Evolutionary conservation across 305 asterid species (phyloP).

Genomic region (Solanum hybrid): DNA sequence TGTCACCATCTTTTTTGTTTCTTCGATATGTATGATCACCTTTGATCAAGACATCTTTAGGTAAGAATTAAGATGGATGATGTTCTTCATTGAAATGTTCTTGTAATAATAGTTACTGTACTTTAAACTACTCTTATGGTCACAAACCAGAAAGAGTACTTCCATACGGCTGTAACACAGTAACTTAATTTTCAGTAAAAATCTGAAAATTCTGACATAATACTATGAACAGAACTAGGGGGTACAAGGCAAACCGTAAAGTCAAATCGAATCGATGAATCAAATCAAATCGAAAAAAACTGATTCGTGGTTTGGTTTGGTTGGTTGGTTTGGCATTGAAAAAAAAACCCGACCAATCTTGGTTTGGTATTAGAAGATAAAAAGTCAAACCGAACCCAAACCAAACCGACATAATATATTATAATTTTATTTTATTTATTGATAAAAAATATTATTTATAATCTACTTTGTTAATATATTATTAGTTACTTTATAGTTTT

Average conservation of each 20-base stretch:
- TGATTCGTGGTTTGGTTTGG: not conserved
- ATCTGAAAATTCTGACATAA: not conserved
- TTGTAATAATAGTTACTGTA: not conserved
- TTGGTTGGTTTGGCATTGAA: not conserved
- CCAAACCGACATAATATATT: no score
- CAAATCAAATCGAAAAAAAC: no score
- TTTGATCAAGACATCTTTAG: not conserved
- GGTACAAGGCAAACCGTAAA: not conserved
- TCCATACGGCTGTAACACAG: not conserved
- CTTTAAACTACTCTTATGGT: not conserved
- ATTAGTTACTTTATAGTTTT: no score
- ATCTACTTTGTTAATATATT: no score
- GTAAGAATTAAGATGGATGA: not conserved
- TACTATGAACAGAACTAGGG: not conserved
- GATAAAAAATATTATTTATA: no score
- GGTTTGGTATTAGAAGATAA: no score
- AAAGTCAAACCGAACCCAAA: no score
- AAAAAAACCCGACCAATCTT: no score
- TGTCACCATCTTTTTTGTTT: not conserved
- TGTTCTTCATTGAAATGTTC: not conserved
- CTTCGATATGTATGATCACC: not conserved
- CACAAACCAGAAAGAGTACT: not conserved
- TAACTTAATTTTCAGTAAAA: not conserved
- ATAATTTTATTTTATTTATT: no score
- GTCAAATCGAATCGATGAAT: no score